Evolutionary conservation across 1,139 yeast genomes (phyloP).

Genomic region (Scheffersomyces illinoinensis): DNA sequence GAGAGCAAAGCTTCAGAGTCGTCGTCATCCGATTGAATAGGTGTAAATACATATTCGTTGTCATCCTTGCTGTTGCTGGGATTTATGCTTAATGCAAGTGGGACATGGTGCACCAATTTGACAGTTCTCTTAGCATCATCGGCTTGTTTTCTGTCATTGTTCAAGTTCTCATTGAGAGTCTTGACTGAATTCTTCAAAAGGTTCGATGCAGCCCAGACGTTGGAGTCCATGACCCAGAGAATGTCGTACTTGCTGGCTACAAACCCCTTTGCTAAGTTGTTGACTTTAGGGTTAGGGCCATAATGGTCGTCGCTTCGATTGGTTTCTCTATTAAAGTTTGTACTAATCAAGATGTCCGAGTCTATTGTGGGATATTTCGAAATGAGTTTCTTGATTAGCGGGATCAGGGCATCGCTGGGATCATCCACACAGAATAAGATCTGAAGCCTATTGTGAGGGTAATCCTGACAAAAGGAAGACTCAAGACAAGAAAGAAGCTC

Average conservation of each 20-base stretch:
- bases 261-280: conserved; percentile 81
- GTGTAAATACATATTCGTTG: neutral
- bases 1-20: neutral
- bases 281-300: conserved; percentile 91
- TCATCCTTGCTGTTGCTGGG: neutral
- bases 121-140: conserved; percentile 38
- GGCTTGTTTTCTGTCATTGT: conserved; percentile 42
- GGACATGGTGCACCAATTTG: conserved; percentile 78
- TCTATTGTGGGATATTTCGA: conserved; percentile 57
- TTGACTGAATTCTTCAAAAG: conserved; percentile 67
- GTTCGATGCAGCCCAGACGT: conserved; percentile 75
- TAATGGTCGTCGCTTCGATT: conserved; percentile 41
- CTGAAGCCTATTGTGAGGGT: conserved; percentile 61
- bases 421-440: conserved; percentile 76
- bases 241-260: conserved; percentile 66
- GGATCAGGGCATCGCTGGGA: conserved; percentile 62
- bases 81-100: conserved; percentile 54
- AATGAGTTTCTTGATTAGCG: conserved; percentile 53
- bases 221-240: conserved; percentile 87
- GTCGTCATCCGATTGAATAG: neutral
- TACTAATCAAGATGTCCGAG: conserved; percentile 56
- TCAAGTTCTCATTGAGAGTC: conserved; percentile 46
- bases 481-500: conserved; percentile 69
- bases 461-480: conserved; percentile 68
- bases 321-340: conserved; percentile 26